These are phyloP conservation scores for Fusarium euwallaceae DNA, from an alignment of 2,329 filamentous ascomycete genomes.

Conservation along the genomic window DNA sequence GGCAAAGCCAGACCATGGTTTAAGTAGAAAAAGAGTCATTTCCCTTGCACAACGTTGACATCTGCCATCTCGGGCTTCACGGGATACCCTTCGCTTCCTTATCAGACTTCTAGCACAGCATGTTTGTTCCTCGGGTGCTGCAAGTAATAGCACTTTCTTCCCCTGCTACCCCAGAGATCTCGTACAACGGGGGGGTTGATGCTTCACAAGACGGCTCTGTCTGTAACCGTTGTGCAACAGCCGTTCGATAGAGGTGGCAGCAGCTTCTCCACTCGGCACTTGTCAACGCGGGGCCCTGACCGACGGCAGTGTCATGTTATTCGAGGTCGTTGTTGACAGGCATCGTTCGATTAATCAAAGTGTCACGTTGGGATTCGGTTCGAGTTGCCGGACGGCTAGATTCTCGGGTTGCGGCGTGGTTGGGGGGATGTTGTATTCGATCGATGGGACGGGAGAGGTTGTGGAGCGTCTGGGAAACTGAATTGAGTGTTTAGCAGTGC, in stretches of 20 bases:
- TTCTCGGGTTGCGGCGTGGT: constrained; percentile 7
- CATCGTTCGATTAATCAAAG: constrained; percentile 16
- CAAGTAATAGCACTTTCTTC: constrained; percentile 11
- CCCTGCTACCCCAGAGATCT: constrained; percentile 17
- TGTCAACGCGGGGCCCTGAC: constrained; percentile 14
- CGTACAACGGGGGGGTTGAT: constrained; percentile 9
- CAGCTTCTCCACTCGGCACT: constrained; percentile 25
- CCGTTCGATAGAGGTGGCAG: constrained; percentile 8
- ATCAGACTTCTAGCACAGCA: constrained; percentile 26
- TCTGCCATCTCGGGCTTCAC: constrained; percentile 19
- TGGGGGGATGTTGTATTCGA: constrained; percentile 5
- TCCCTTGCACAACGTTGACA: constrained; percentile 20
- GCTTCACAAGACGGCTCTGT: constrained; percentile 29
- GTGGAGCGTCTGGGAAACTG: neutral
- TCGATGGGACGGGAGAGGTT: neutral
- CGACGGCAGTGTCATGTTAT: constrained; percentile 8
- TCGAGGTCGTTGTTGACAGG: neutral
- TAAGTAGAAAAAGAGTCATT: constrained; percentile 31
- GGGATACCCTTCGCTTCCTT: constrained; percentile 19
- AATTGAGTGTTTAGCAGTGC: neutral
- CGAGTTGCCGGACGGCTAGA: constrained; percentile 28
- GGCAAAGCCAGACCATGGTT: constrained; percentile 2
- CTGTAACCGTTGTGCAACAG: constrained; percentile 32
- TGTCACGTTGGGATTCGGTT: constrained; percentile 34
- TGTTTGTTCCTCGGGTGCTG: constrained; percentile 34